Conservation (phyloP, 768 basidiomycete species). For the Lanmaoa pseudosensibilis region DNA sequence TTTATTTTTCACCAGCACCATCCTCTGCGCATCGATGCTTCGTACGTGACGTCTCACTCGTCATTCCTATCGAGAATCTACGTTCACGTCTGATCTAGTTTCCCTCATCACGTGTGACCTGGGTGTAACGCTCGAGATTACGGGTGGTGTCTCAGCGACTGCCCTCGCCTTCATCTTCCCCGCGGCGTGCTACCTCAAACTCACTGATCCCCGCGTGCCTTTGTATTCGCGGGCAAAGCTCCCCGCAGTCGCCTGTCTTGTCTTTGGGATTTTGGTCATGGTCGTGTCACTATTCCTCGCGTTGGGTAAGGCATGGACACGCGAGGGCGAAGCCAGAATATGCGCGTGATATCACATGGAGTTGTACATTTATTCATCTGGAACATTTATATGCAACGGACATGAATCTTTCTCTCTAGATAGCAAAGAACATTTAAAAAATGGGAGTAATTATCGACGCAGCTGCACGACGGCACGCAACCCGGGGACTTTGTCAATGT, state of each 20-base stretch:
- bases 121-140: conserved; percentile 97
- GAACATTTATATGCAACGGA: conserved; percentile 4
- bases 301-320: conserved; percentile 74
- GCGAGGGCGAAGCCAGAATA: conserved; percentile 68
- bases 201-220: conserved; percentile 52
- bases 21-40: conserved; percentile 79
- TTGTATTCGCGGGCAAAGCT: conserved; percentile 74
- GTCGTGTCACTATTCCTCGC: conserved; percentile 74
- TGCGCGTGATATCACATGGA: conserved; percentile 49
- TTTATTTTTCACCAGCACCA: conserved; percentile 84
- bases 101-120: conserved; percentile 93
- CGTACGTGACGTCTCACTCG: conserved; percentile 46
- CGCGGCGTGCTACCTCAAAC: conserved; percentile 81
- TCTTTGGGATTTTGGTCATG: conserved; percentile 79
- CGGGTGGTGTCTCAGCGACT: conserved; percentile 93
- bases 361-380: conserved; percentile 26
- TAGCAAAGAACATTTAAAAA: neutral
- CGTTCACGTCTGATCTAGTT: conserved; percentile 48
- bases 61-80: neutral
- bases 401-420: conserved; percentile 6
- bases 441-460: conserved; percentile 12
- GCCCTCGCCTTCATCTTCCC: conserved; percentile 93
- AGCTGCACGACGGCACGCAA: conserved; percentile 42
- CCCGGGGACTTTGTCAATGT: conserved; percentile 55
- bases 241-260: conserved; percentile 69